Evolutionary conservation across 1,139 yeast genomes (phyloP).

Genomic region (Suhomyces bokatorum): DNA sequence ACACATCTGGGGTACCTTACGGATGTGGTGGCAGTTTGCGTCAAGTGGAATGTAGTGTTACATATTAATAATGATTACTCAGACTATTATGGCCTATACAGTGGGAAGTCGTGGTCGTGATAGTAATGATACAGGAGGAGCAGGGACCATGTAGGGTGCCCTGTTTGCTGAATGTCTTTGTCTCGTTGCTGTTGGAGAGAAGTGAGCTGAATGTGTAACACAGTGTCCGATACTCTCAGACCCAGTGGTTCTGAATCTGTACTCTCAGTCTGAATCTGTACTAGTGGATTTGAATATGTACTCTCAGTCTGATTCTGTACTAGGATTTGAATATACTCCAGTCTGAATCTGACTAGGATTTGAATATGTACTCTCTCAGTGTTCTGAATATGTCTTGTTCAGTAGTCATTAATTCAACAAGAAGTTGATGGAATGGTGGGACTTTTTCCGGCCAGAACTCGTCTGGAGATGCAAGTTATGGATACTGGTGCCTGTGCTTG

Average conservation of each 20-base stretch:
- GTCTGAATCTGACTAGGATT: too few species aligned
- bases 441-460: slow-evolving; percentile 21
- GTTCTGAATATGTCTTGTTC: too few species aligned
- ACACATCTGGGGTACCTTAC: slow-evolving; percentile 3
- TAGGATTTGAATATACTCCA: too few species aligned
- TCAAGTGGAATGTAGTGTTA: slow-evolving; percentile 1
- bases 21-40: slow-evolving; percentile 1
- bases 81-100: background rate
- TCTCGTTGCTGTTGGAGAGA: background rate
- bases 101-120: background rate
- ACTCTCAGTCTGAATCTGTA: too few species aligned
- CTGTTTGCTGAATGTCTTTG: background rate
- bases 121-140: background rate
- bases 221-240: too few species aligned
- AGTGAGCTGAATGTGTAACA: too few species aligned
- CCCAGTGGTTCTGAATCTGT: background rate
- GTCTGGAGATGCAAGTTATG: slow-evolving; percentile 8
- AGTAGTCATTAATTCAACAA: slow-evolving; percentile 28
- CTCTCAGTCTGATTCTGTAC: too few species aligned
- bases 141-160: background rate
- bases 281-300: too few species aligned
- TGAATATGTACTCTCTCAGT: too few species aligned
- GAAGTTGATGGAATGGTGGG: slow-evolving; percentile 31
- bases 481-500: slow-evolving; percentile 14
- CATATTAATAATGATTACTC: slow-evolving; percentile 1